These are phyloP conservation scores for Mortierella antarctica DNA, from an alignment of 192 early-diverging fungal genomes.

Conservation along the genomic window DNA sequence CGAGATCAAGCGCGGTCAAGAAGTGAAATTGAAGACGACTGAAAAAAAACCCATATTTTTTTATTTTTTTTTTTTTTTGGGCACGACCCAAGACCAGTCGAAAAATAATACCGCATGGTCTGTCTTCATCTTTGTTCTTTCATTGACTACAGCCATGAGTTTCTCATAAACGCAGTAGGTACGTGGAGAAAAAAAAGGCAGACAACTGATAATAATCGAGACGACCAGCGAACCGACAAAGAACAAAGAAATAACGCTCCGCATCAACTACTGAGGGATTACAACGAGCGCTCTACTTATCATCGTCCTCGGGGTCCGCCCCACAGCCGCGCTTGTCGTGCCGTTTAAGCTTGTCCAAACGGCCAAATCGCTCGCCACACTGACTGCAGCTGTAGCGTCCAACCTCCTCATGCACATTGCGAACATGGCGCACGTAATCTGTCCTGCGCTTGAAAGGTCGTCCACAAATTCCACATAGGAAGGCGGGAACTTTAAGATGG, in stretches of 20 bases:
- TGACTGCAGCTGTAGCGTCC: slow-evolving; percentile 46
- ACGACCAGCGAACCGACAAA: slow-evolving; percentile 12
- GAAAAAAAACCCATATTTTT: background rate
- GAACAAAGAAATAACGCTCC: background rate
- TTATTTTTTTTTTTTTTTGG: background rate
- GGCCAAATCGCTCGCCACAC: slow-evolving; percentile 50
- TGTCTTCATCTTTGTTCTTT: background rate
- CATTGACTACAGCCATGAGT: background rate
- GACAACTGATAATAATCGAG: slow-evolving; percentile 1
- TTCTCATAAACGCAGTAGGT: background rate
- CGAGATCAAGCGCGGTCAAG: background rate
- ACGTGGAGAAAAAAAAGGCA: background rate
- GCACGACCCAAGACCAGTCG: no score
- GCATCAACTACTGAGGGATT: background rate
- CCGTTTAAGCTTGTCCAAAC: slow-evolving; percentile 49
- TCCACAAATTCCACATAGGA: slow-evolving; percentile 50
- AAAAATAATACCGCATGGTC: no score
- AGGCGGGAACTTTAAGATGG: slow-evolving; percentile 48
- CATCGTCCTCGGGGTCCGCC: slow-evolving; percentile 32
- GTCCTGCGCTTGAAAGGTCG: slow-evolving; percentile 53
- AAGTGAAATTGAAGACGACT: background rate
- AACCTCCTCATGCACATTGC: slow-evolving; percentile 52
- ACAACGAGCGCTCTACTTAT: slow-evolving; percentile 1
- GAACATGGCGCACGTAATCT: slow-evolving; percentile 51
- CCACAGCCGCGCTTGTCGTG: slow-evolving; percentile 49